Conservation (phyloP, 768 basidiomycete species). For the Tricholoma bakamatsutake region DNA sequence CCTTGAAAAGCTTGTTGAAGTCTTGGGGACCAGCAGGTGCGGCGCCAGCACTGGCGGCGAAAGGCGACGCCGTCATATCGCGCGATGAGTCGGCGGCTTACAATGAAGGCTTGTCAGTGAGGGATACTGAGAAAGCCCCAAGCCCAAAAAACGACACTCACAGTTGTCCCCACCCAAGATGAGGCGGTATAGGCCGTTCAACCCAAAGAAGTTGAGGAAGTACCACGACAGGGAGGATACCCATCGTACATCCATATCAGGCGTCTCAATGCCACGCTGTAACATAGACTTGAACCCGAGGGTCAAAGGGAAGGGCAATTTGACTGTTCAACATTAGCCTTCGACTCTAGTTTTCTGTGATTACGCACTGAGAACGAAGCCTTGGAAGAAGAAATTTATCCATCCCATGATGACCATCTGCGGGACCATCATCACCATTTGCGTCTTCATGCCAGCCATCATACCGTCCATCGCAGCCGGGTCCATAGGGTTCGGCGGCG, state of each 20-base stretch:
- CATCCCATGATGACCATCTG: constrained; percentile 99
- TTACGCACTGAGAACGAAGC: constrained; percentile 91
- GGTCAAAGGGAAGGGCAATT: constrained; percentile 94
- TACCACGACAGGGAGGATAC: constrained; percentile 99
- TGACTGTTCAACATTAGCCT: constrained; percentile 49
- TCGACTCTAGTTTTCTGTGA: not conserved
- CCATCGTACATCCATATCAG: constrained; percentile 98
- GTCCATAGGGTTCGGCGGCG: constrained; percentile 83
- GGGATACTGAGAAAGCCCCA: not conserved
- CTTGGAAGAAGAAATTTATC: constrained; percentile 99
- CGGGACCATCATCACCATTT: constrained; percentile 98
- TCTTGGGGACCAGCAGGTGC: constrained; percentile 68
- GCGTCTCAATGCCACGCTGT: constrained; percentile 90
- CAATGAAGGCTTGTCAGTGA: constrained; percentile 9
- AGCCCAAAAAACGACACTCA: constrained; percentile 31
- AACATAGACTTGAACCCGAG: constrained; percentile 98
- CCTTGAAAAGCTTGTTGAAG: constrained; percentile 83
- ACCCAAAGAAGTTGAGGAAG: constrained; percentile 97
- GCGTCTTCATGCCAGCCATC: constrained; percentile 99
- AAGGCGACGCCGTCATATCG: constrained; percentile 67
- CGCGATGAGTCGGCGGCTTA: constrained; percentile 76
- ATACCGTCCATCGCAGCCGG: constrained; percentile 94
- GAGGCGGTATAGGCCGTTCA: constrained; percentile 93
- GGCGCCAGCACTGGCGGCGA: constrained; percentile 49
- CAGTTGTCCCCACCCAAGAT: constrained; percentile 88